Evolutionary conservation across 225 moss, liverwort and hornwort species (phyloP).

Genomic region (Rhytidiadelphus loreus): DNA sequence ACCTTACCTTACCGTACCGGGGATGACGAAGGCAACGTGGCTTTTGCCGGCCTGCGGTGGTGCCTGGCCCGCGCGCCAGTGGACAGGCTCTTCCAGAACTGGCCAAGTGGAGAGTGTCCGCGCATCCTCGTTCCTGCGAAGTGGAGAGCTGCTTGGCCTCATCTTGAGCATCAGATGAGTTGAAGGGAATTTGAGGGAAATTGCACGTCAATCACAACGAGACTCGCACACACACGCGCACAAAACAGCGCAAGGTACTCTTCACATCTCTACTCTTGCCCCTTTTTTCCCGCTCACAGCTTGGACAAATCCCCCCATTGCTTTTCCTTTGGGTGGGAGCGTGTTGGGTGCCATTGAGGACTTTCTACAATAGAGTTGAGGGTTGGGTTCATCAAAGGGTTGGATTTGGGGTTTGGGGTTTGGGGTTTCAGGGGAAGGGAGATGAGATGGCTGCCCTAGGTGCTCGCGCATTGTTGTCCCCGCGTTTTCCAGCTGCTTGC

Average conservation of each 20-base stretch:
- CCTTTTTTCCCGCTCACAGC: background rate
- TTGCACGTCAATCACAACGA: background rate
- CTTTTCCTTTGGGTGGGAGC: background rate
- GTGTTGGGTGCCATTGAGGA: background rate
- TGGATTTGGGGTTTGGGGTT: background rate
- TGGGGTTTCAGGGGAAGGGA: background rate
- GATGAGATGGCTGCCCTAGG: conserved; percentile 17
- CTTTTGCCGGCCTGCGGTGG: background rate
- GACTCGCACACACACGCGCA: background rate
- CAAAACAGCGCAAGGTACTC: background rate
- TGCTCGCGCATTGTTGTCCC: conserved; percentile 7
- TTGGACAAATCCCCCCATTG: background rate
- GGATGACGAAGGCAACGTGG: no score
- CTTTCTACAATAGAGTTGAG: background rate
- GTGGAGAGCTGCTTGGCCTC: background rate
- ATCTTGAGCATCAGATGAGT: no score
- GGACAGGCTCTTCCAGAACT: background rate
- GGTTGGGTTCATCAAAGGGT: background rate
- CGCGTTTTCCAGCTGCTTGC: conserved; percentile 1
- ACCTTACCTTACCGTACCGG: no score
- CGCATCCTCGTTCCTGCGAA: background rate
- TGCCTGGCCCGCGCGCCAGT: background rate
- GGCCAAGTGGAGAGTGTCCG: background rate
- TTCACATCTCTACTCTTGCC: background rate
- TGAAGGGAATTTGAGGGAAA: background rate